Base-by-base conservation (phyloP, 768 basidiomycete genomes). In the Suillus ampliporus region DNA sequence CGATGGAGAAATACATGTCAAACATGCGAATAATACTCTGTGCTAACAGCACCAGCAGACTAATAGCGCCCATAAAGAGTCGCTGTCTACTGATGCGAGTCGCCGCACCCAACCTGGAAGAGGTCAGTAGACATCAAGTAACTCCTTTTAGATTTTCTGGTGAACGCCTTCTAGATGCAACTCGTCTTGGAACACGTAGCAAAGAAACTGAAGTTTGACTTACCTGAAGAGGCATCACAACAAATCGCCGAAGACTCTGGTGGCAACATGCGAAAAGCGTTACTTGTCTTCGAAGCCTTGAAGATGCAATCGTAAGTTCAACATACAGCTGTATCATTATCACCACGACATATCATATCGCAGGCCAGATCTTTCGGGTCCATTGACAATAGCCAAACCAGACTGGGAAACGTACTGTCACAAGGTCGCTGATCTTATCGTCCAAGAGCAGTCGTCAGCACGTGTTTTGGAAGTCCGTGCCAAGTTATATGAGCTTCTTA, bases 1-100 rank as follows among this genome's bases (percentile, higher is more conserved):
- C 97, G 11, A 99, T 99, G 97, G 97, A 99, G 74, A 99, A 98
- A 77, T 99, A 97, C 81, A 98, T 97, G 92, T 88, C 90, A 46
- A 99, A 98, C 74, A 86, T 99, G 86, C 88, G 97, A 34, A 90
- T 99, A 70, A 97, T 99, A 68, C 83, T 99, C 1, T 98, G 96
- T 73, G 95, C 96, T 23, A 96, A 95, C 76, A 95, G 92, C 72
- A 98, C 97, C 4, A 92, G 91, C 72, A 90, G 90, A 67, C 89
- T 99, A 59, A 99, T 99, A 71, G 95, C 95, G 1, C 97, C 97
- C 5, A 99, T 99, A 72, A 91, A 92, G 74, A 94, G 92, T 84
- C 87, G 97, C 63, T 99, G 97, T 79, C 81, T 99, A 47, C 83
- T 99, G 37, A 86, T 99, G 70, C 88, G 97, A 50, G 95, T 99